Evolutionary conservation across 768 basidiomycete species (phyloP).

Genomic region (Phylloporus sp.): DNA sequence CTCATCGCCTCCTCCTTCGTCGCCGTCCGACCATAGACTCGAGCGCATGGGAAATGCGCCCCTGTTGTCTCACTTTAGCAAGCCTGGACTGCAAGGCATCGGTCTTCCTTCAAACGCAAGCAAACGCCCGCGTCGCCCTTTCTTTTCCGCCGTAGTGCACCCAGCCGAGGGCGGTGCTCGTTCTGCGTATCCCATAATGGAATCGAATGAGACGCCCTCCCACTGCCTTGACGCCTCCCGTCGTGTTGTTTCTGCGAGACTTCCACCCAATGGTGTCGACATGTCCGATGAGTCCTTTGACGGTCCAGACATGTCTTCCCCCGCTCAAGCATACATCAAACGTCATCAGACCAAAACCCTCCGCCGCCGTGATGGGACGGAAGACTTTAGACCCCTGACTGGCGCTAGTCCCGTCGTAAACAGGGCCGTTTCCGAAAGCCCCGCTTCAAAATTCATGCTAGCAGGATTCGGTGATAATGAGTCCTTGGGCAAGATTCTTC

Average conservation of each 20-base stretch:
- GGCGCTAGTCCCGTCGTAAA: constrained; percentile 53
- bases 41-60: constrained; percentile 37
- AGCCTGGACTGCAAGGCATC: constrained; percentile 51
- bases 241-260: constrained; percentile 74
- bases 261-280: constrained; percentile 40
- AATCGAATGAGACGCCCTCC: constrained; percentile 26
- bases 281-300: constrained; percentile 52
- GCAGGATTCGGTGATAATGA: constrained; percentile 92
- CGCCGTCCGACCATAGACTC: constrained; percentile 46
- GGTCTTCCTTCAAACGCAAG: constrained; percentile 49
- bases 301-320: constrained; percentile 68
- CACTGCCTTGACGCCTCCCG: constrained; percentile 49
- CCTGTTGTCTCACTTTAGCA: constrained; percentile 42
- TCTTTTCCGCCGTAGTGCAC: constrained; percentile 59
- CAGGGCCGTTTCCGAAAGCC: constrained; percentile 49
- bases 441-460: constrained; percentile 51
- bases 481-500: constrained; percentile 86
- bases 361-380: constrained; percentile 75
- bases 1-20: constrained; percentile 51
- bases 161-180: constrained; percentile 39
- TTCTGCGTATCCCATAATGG: constrained; percentile 43
- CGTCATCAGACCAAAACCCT: constrained; percentile 77
- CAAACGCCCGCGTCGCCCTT: constrained; percentile 64
- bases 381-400: constrained; percentile 74
- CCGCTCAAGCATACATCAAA: constrained; percentile 76